Conservation (phyloP, 768 basidiomycete species). For the Lentinus tigrinus region DNA sequence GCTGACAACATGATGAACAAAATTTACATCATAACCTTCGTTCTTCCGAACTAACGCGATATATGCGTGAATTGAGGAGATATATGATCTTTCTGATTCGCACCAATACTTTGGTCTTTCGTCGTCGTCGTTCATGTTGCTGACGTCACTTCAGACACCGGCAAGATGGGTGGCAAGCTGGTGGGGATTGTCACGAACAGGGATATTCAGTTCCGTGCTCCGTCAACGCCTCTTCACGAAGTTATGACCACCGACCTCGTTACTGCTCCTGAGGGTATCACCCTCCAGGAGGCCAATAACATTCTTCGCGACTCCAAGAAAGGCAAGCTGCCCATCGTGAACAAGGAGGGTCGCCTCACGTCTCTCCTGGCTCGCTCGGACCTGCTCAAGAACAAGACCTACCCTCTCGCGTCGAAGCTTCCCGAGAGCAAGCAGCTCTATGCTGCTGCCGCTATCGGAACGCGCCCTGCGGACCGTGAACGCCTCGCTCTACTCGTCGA, state of each 20-base stretch:
- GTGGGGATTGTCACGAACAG: slow-evolving; percentile 96
- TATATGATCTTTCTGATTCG: slow-evolving; percentile 20
- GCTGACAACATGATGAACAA: slow-evolving; percentile 5
- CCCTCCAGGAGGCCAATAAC: slow-evolving; percentile 86
- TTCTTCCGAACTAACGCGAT: slow-evolving; percentile 81
- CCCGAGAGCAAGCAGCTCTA: slow-evolving; percentile 92
- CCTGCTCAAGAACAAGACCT: slow-evolving; percentile 95
- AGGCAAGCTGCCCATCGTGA: slow-evolving; percentile 91
- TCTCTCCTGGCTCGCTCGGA: slow-evolving; percentile 95
- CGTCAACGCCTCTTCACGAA: slow-evolving; percentile 60
- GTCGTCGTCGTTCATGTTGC: slow-evolving; percentile 1
- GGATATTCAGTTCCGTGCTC: slow-evolving; percentile 89
- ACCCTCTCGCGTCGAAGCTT: slow-evolving; percentile 90
- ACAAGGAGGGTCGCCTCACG: slow-evolving; percentile 60
- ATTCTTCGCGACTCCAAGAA: slow-evolving; percentile 96
- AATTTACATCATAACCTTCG: slow-evolving; percentile 66
- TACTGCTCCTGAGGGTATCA: slow-evolving; percentile 85
- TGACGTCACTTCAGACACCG: slow-evolving; percentile 59
- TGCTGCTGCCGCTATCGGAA: slow-evolving; percentile 94
- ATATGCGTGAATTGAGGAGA: slow-evolving; percentile 75
- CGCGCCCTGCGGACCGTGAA: slow-evolving; percentile 83
- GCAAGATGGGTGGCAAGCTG: slow-evolving; percentile 84
- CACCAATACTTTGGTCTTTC: slow-evolving; percentile 35
- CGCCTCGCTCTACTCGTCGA: slow-evolving; percentile 85
- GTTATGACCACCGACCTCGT: slow-evolving; percentile 92